Evolutionary conservation across 768 basidiomycete genomes (phyloP), one percentile per base, ranked within the genome.

Genomic region (Galerina sulciceps): DNA sequence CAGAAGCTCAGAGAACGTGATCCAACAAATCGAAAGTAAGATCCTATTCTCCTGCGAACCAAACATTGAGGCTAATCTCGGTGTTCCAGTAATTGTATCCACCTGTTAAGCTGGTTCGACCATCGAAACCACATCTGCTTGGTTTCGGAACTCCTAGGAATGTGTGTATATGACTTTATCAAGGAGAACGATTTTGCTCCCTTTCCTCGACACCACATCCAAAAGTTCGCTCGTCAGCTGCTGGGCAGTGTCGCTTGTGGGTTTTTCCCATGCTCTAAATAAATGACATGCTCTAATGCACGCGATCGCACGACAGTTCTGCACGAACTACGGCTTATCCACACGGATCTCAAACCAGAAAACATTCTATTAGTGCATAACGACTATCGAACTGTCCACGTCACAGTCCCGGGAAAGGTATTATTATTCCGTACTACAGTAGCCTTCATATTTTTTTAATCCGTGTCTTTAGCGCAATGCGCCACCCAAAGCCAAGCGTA

Each of bases 261-360:
- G 95, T 64, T 36, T 51, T 43, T 47, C 34, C 43, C 56, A 35
- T 57, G 11, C 54, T 59, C 38, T 41, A 22, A 20, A 46, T 47
- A 43, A 41, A 26, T 51, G 64, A 37, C 54, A 47, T 58, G 10
- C 55, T 63, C 58, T 55, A 44, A 56, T 64, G 66, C 61, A 71
- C 36, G 64, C 53, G 49, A n/a, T 48, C 35, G 37, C 51, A 36
- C 11, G 58, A 34, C 44, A 99, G 96, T 97, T 77, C 78, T 97
- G 37, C 97, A 99, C 69, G 87, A 92, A 61, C 82, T 95, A 46
- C 88, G 89, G 67, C 81, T 99, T 60, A 90, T 99, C 61, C 97
- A 99, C 74, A 99, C 97, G 37, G 97, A 99, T 80, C 84, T 99
- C 53, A 99, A 99, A 75, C 97, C 97, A 34, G 97, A 99, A 80